Evolutionary conservation across 768 basidiomycete species (phyloP), one percentile per base, ranked within the genome.

Genomic region (Rhodotorula babjevae): DNA sequence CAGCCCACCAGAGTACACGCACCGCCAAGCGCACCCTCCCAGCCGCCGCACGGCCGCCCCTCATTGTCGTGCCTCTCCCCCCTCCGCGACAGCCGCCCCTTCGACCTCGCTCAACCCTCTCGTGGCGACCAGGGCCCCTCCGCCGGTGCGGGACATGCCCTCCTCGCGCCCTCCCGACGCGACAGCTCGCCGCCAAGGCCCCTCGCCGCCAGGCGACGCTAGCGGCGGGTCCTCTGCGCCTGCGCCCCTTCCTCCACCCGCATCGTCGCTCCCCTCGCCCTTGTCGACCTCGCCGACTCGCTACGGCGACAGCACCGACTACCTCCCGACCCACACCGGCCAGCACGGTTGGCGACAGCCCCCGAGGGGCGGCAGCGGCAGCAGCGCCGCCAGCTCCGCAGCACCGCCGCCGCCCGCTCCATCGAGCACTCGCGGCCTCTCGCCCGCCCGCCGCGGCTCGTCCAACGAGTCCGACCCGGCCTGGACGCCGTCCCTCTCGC

Each of bases 271-370:
- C 42, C 58, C n/a, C 58, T 44, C 40, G n/a, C 60, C 60, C 9
- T 42, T 61, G 44, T 61, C 60, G 29, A 18, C 60, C 4, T 61
- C 60, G 27, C 60, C 60, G 19, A 61, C 60, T 2, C 60, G 60
- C 7, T 61, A 61, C 60, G 60, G 4, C 15, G 40, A 47, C 60
- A 18, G 10, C 29, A 21, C 40, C 8, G 58, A 42, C 36, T n/a
- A 42, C 40, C 58, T 42, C 58, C 9, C 25, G 27, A 23, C 42
- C 18, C n/a, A 61, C 42, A 9, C n/a, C 44, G 27, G 8, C 4
- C n/a, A 27, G 18, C 42, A 25, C 27, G 27, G 44, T 9, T 21
- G 60, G 44, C 25, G 25, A 3, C 59, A 60, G 27, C 59, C 59
- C 2, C 31, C 56, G 19, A 14, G 56, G 8, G 56, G 33, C 7